Base-by-base conservation (phyloP, 371 early-diverging fungal genomes). In the Mucor lusitanicus region DNA sequence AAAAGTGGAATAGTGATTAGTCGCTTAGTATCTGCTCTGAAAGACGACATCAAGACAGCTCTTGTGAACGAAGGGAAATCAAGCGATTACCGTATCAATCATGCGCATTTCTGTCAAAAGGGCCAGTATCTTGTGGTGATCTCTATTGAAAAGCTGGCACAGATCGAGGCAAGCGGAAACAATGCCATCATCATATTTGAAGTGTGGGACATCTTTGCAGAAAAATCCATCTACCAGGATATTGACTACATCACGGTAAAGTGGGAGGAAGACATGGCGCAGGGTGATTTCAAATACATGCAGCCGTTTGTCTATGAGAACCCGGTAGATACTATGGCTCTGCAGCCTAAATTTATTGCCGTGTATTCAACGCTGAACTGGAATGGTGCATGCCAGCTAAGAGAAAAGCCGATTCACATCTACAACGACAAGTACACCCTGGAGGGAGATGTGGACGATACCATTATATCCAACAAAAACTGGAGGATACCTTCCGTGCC, bases 1-100 rank as follows among this genome's bases (percentile, higher is more conserved):
- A 59, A 65, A 65, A 39, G 39, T 50, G 27, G 65, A 7, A 15
- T 61, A 11, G 30, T 60, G 3, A 32, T 60, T 9, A 44, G 30
- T 19, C 35, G 35, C 35, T 8, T 35, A 9, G 35, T 6, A 9
- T 11, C 35, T 35, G 8, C 1, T 3, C 11, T 35, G 8, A 11
- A 35, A 17, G 19, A 25, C n/a, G 30, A 23, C 30, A 44, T 15
- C 28, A 27, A 17, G 32, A 28, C 0, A 3, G 5, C 0, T 9
- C 1, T 8, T 1, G 28, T 48, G 0, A 21, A 7, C 11, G 23
- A 48, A 0, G 21, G 19, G 6, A 48, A 8, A 9, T 9, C 7
- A 5, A 23, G 12, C 7, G 48, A 48, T 21, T 48, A 21, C 11
- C 48, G 21, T 4, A 6, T 48, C 21, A 35, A 35, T 11, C 32